Evolutionary conservation across 139 green algal genomes (phyloP), one percentile per base, ranked within the genome.

Genomic region (Tetradesmus obliquus): DNA sequence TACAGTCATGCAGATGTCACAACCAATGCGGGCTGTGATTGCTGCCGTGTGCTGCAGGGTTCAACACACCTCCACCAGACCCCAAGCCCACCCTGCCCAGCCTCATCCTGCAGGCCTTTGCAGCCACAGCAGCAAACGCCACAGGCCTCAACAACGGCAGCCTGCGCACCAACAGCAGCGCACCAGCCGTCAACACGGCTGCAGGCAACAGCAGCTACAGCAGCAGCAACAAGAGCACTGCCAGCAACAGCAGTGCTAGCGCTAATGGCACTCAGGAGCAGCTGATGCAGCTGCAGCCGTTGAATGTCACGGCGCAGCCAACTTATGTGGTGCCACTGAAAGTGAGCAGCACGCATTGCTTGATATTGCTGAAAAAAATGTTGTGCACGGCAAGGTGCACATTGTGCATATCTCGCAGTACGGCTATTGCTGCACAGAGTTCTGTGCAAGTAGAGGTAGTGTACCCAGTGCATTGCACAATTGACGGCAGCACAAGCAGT

Each of bases 31-130:
- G 10, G 62, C 62, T 72, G 62, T 13, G 10, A 12, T n/a, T 82
- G n/a, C n/a, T 82, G n/a, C 76, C 54, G 76, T 53, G 4, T 55
- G 76, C 22, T 81, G 53, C 55, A 60, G 86, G 86, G 5, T 90
- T 91, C 53, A 91, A 91, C 71, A 76, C 72, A 3, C 74, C 72
- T 2, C 72, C 87, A 13, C 87, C 87, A 24, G 22, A 55, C 19
- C 87, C 86, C 13, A 62, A 60, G 20, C 86, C 86, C 45, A 62
- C 24, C 24, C 51, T 90, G 5, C 86, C 86, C 24, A 32, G 15
- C 51, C 24, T 66, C 45, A 82, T 90, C 20, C 62, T 83, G 53
- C 13, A 82, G 58, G 62, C 86, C 69, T 90, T 90, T 82, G 86
- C 86, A 60, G 60, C 62, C 24, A 90, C 51, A 45, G 60, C 62